Evolutionary conservation across 352 stramenopile species (phyloP), one percentile per base, ranked within the genome.

Genomic region (Pythium folliculosum): DNA sequence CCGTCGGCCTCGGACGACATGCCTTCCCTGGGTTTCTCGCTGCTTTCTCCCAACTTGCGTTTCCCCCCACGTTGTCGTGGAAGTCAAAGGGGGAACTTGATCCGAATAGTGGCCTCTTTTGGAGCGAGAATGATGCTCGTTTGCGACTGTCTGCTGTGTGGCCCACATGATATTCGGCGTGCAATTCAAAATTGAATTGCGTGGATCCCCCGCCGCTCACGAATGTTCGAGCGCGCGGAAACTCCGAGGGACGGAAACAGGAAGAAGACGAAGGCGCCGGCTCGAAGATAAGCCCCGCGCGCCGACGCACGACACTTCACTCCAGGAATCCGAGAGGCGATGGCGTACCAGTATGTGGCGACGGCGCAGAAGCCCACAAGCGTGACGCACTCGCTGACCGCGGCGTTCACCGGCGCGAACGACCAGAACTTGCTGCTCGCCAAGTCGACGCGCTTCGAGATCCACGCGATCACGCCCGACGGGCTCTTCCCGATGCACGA

Each of bases 311-410:
- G n/a, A n/a, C n/a, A n/a, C n/a, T n/a, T n/a, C n/a, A n/a, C 58
- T 38, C 25, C 27, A 17, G 25, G 17, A 52, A n/a, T 53, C 44
- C 23, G 14, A 56, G 21, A 14, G 40, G 44, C 13, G 16, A 92
- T 94, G 86, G 75, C 84, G 35, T 94, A 91, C 73, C 96, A 94
- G 72, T 98, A 98, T 84, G 93, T 98, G 43, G 93, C 95, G 43
- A 98, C 92, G 52, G 89, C 92, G 45, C 93, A 98, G 69, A 97
- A 97, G 77, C 90, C 92, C 50, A 98, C 94, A 59, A 92, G 85
- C 71, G 92, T 98, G 27, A 96, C 90, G 35, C 90, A 98, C 77
- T 92, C 90, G 65, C 75, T 97, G n/a, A 96, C 90, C n/a, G 92
- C 87, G 1, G 71, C 79, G 27, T 98, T 98, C 74, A 97, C 91